Percentiles rank a stretch among this genome's conserved stretches.
Conservation (phyloP, 2,329 filamentous ascomycete genomes). For the Coleophoma eucalyptorum region DNA sequence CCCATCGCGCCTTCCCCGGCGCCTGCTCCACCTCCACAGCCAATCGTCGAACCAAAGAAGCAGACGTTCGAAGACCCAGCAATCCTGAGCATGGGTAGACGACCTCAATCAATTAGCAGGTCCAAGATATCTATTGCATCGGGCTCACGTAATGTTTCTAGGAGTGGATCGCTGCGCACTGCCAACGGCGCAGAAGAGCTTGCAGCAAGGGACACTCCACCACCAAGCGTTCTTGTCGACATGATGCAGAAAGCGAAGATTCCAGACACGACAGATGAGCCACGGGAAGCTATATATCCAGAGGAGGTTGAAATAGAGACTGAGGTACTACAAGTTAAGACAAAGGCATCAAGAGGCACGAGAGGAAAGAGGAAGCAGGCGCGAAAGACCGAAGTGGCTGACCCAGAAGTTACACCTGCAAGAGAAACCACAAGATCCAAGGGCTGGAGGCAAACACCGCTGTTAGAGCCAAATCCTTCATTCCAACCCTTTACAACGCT, state of each 20-base stretch:
- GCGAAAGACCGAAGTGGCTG: slow-evolving; percentile 32
- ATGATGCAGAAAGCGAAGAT: slow-evolving; percentile 38
- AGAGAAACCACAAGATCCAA: slow-evolving; percentile 48
- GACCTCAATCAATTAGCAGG: slow-evolving; percentile 23
- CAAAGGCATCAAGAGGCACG: slow-evolving; percentile 25
- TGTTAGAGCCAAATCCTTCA: slow-evolving; percentile 57
- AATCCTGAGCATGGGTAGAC: slow-evolving; percentile 28
- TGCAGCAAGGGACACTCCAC: slow-evolving; percentile 18
- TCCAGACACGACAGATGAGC: slow-evolving; percentile 16
- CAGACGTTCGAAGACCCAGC: slow-evolving; percentile 28
- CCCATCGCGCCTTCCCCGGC: slow-evolving; percentile 4
- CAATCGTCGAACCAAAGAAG: slow-evolving; percentile 1
- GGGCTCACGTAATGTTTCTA: slow-evolving; percentile 26
- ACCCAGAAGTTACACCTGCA: slow-evolving; percentile 37
- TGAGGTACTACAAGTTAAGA: slow-evolving; percentile 12
- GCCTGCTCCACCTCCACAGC: slow-evolving; percentile 3
- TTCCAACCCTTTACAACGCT: slow-evolving; percentile 60
- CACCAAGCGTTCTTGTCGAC: slow-evolving; percentile 36
- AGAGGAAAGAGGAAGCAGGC: slow-evolving; percentile 38
- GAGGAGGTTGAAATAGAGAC: slow-evolving; percentile 19
- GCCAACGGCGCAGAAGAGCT: slow-evolving; percentile 15
- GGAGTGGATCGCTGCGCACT: slow-evolving; percentile 17
- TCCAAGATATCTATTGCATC: slow-evolving; percentile 19
- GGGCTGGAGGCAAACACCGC: slow-evolving; percentile 65
- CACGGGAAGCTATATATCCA: slow-evolving; percentile 12